Conservation (phyloP, 2,329 filamentous ascomycete genomes). For the Aaosphaeria pasadenensis region DNA sequence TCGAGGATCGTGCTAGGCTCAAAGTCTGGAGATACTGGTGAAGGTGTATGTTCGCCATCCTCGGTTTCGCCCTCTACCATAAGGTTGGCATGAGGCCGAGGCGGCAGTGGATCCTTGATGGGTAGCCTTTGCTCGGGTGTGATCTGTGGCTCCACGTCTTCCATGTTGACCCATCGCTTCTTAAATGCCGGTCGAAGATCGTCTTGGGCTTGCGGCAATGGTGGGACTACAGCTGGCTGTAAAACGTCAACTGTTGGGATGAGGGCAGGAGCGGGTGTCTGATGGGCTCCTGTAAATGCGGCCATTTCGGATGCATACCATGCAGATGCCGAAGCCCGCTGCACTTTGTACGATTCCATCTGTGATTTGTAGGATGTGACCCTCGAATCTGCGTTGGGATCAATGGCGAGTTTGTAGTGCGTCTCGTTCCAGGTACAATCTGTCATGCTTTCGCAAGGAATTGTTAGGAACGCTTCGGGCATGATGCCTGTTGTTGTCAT, state of each 20-base stretch:
- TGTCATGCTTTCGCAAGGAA: constrained; percentile 44
- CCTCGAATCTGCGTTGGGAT: constrained; percentile 26
- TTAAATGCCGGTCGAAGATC: not conserved
- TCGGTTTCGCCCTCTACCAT: constrained; percentile 1
- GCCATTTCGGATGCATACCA: constrained; percentile 26
- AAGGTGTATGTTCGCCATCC: not conserved
- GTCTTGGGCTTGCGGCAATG: not conserved
- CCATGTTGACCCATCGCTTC: constrained; percentile 3
- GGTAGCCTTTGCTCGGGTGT: not conserved
- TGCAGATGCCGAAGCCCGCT: constrained; percentile 29
- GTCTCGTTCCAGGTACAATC: constrained; percentile 46
- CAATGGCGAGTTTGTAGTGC: constrained; percentile 40
- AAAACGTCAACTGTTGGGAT: not conserved
- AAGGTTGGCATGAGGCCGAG: not conserved
- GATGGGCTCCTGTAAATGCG: constrained; percentile 20
- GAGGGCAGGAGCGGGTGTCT: not conserved
- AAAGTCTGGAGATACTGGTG: not conserved
- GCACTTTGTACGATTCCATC: constrained; percentile 34
- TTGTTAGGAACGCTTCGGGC: constrained; percentile 57
- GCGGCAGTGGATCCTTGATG: not conserved
- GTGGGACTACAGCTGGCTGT: not conserved
- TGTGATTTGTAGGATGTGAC: constrained; percentile 15
- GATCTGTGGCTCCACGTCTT: not conserved
- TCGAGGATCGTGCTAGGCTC: constrained; percentile 9
- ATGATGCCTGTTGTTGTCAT: constrained; percentile 57